A percentile compares a stretch with the other conserved stretches of the same genome.
These are phyloP conservation scores for Jatropha curcas DNA, from an alignment of 345 rosid genomes.

Conservation along the genomic window DNA sequence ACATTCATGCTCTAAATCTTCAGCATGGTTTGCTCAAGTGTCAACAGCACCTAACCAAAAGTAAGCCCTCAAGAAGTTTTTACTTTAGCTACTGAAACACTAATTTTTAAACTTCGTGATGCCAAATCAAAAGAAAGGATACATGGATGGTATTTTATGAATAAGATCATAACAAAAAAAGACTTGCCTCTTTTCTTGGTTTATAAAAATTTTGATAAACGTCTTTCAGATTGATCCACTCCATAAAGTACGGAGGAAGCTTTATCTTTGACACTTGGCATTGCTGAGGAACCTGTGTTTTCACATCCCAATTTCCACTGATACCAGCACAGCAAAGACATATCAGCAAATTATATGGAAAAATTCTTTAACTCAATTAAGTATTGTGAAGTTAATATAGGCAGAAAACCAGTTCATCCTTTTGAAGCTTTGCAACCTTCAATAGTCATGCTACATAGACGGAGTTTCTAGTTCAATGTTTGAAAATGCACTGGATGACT, in stretches of 20 bases:
- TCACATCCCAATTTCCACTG: constrained; percentile 98
- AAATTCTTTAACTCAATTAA: not conserved
- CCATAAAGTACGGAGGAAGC: constrained; percentile 78
- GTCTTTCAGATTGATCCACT: constrained; percentile 93
- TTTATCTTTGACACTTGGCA: constrained; percentile 65
- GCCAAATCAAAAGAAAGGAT: not conserved
- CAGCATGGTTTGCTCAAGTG: not conserved
- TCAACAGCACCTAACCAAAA: not conserved
- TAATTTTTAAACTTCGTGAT: not conserved
- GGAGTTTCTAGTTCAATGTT: not conserved
- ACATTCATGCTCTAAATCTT: not conserved
- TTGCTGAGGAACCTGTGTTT: constrained; percentile 83
- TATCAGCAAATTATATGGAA: constrained; percentile 22
- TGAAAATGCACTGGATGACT: not conserved
- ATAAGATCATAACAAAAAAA: not conserved
- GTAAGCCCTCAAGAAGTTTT: not conserved
- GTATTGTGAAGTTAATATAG: not conserved
- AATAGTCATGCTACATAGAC: not conserved
- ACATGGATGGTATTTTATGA: not conserved
- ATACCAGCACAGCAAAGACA: constrained; percentile 19
- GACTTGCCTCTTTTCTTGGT: constrained; percentile 51
- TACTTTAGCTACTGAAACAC: not conserved
- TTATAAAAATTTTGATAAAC: constrained; percentile 71
- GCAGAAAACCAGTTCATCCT: not conserved
- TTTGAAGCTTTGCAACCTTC: not conserved